Conservation (phyloP, 2,329 filamentous ascomycete species). For the Beauveria australis region DNA sequence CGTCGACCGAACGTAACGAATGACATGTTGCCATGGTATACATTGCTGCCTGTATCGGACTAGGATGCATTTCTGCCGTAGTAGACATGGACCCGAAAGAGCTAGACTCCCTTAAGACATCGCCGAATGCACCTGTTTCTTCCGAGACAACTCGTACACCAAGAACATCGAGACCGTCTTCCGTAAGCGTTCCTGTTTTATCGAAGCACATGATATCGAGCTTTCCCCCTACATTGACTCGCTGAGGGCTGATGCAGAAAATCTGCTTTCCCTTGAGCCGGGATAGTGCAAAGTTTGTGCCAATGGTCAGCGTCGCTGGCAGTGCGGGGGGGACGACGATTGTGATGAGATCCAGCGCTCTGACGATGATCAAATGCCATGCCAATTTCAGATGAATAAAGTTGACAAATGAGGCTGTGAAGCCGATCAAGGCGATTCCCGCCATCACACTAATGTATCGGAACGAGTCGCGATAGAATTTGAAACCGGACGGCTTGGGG, state of each 20-base stretch:
- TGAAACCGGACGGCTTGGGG: constrained; percentile 96
- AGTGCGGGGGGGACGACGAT: constrained; percentile 94
- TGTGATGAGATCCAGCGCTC: constrained; percentile 90
- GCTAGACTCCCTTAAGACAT: constrained; percentile 60
- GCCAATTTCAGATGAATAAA: constrained; percentile 77
- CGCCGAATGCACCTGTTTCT: constrained; percentile 57
- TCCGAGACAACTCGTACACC: constrained; percentile 72
- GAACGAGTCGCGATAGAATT: constrained; percentile 96
- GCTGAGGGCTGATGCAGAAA: constrained; percentile 95
- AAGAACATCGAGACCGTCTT: constrained; percentile 90
- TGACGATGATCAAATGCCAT: constrained; percentile 85
- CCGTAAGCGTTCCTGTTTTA: constrained; percentile 96
- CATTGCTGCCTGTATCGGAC: constrained; percentile 52
- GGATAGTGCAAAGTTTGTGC: constrained; percentile 86
- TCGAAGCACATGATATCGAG: constrained; percentile 96
- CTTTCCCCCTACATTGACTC: constrained; percentile 94
- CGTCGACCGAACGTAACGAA: constrained; percentile 78
- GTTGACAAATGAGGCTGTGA: constrained; percentile 85
- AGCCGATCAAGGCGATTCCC: constrained; percentile 74
- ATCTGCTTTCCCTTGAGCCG: constrained; percentile 84
- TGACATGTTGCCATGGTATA: constrained; percentile 98
- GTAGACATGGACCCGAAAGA: constrained; percentile 42
- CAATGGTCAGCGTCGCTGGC: constrained; percentile 90
- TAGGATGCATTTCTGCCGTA: constrained; percentile 19
- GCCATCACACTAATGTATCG: constrained; percentile 97